Percentiles rank a stretch among this genome's conserved stretches.
Conservation (phyloP, 2,329 filamentous ascomycete species). For the Acrodontium crateriforme region DNA sequence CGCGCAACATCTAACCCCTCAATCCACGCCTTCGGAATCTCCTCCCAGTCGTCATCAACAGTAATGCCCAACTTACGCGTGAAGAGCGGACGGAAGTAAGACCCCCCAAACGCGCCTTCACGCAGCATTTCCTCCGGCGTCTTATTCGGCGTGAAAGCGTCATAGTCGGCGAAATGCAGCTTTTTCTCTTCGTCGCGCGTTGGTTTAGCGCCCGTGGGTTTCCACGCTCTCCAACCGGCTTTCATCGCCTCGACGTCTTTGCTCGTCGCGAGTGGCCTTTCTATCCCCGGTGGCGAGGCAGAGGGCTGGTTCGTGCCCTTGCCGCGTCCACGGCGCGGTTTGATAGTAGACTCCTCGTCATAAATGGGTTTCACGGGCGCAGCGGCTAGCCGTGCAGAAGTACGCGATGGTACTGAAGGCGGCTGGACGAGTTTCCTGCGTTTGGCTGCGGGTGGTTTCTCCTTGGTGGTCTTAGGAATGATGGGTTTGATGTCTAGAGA, state of each 20-base stretch:
- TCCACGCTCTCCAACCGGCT: slow-evolving; percentile 33
- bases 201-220: slow-evolving; percentile 25
- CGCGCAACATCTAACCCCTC: slow-evolving; percentile 24
- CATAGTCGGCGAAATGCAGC: slow-evolving; percentile 33
- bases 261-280: slow-evolving; percentile 13
- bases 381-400: slow-evolving; percentile 36
- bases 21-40: slow-evolving; percentile 34
- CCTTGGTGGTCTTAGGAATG: slow-evolving; percentile 3
- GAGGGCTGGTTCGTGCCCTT: slow-evolving; percentile 4
- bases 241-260: slow-evolving; percentile 21
- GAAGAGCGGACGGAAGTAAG: slow-evolving; percentile 37
- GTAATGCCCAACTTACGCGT: slow-evolving; percentile 30
- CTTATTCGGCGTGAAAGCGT: slow-evolving; percentile 38
- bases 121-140: slow-evolving; percentile 38
- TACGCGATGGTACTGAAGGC: slow-evolving; percentile 25
- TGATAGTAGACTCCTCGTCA: slow-evolving; percentile 23
- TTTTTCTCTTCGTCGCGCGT: slow-evolving; percentile 28
- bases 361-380: slow-evolving; percentile 23
- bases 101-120: slow-evolving; percentile 40
- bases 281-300: too few species aligned
- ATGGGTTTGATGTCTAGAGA: slow-evolving; percentile 31
- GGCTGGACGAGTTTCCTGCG: slow-evolving; percentile 24
- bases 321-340: too few species aligned
- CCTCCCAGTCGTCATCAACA: slow-evolving; percentile 32
- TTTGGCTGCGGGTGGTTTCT: slow-evolving; percentile 20